phyloP scores from a whole-genome alignment of 768 basidiomycete species.

The Termitomyces sp. region DNA sequence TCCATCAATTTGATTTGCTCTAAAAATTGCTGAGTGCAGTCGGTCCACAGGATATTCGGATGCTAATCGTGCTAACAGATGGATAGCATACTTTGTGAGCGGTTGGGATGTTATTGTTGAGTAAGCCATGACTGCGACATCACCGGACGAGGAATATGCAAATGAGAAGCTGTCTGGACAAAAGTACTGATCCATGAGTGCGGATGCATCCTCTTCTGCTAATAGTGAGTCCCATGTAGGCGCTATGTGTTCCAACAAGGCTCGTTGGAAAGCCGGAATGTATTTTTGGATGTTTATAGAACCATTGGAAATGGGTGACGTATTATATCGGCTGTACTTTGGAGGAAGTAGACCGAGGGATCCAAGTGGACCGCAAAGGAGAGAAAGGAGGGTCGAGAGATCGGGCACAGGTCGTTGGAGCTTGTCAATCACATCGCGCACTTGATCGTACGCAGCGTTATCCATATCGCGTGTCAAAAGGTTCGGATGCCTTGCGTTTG shows the following conservation, averaged over 20 bases:
- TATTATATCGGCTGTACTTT: slow-evolving; percentile 42
- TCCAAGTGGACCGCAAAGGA: slow-evolving; percentile 59
- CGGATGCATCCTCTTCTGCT: slow-evolving; percentile 39
- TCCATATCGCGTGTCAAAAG: slow-evolving; percentile 6
- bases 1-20: slow-evolving; percentile 11
- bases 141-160: slow-evolving; percentile 44
- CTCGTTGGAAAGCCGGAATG: slow-evolving; percentile 58
- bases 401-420: slow-evolving; percentile 48
- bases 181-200: slow-evolving; percentile 66
- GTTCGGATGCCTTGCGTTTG: neutral
- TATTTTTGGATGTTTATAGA: slow-evolving; percentile 35
- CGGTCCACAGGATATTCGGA: slow-evolving; percentile 67
- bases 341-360: slow-evolving; percentile 57
- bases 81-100: slow-evolving; percentile 46
- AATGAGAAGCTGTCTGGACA: slow-evolving; percentile 61
- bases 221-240: slow-evolving; percentile 67
- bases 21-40: slow-evolving; percentile 52
- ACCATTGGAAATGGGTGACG: slow-evolving; percentile 29
- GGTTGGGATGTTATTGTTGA: slow-evolving; percentile 54
- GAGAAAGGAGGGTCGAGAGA: slow-evolving; percentile 45
- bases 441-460: slow-evolving; percentile 11
- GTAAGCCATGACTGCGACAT: slow-evolving; percentile 59
- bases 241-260: slow-evolving; percentile 57
- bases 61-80: slow-evolving; percentile 51
- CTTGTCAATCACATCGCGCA: slow-evolving; percentile 38